Evolutionary conservation across 306 rosid species (phyloP).

Genomic region (Ammopiptanthus mongolicus): DNA sequence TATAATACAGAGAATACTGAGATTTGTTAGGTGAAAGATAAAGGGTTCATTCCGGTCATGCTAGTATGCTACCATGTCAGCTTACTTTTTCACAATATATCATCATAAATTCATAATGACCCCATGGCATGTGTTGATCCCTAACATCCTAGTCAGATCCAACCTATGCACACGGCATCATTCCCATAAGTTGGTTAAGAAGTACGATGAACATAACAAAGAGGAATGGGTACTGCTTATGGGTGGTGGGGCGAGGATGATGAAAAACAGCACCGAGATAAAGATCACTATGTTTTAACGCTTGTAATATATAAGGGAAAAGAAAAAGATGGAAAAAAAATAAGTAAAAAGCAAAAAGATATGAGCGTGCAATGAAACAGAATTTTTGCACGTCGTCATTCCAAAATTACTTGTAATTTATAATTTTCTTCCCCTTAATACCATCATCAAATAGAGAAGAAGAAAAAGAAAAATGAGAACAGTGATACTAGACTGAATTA

Average conservation of each 20-base stretch:
- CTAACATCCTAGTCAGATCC: constrained; percentile 60
- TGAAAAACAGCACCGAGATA: not conserved
- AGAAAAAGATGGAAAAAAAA: not conserved
- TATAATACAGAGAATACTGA: not conserved
- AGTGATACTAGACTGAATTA: not conserved
- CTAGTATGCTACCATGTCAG: not conserved
- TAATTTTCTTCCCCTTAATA: not conserved
- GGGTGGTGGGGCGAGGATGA: constrained; percentile 18
- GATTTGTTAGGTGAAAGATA: constrained; percentile 25
- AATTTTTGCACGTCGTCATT: not conserved
- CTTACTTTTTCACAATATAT: constrained; percentile 21
- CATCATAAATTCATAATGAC: constrained; percentile 17
- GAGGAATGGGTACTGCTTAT: not conserved
- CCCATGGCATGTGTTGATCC: constrained; percentile 34
- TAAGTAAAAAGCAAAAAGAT: not conserved
- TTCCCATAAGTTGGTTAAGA: constrained; percentile 7
- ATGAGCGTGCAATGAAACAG: not conserved
- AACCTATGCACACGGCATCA: constrained; percentile 23
- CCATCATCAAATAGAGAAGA: not conserved
- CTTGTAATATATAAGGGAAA: constrained; percentile 8
- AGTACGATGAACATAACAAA: constrained; percentile 24
- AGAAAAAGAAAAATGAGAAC: not conserved
- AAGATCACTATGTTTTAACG: constrained; percentile 16
- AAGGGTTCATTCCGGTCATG: constrained; percentile 15
- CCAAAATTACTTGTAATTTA: not conserved